These are phyloP conservation scores for Gossypium turneri DNA, from an alignment of 345 rosid genomes.

Conservation along the genomic window DNA sequence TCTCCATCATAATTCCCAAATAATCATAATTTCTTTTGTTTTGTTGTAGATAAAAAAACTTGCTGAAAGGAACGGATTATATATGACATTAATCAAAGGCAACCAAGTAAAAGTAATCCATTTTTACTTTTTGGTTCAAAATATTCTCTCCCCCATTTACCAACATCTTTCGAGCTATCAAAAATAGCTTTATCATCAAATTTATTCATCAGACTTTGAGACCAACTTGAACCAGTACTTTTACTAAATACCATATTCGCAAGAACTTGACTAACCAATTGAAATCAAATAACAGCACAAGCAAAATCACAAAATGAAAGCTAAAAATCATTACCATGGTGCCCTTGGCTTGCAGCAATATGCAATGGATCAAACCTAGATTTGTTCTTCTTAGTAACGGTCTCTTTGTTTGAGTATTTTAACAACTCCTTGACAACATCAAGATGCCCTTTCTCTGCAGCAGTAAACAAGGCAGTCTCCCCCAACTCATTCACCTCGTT, in stretches of 20 bases:
- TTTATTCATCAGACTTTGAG: background rate
- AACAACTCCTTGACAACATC: conserved; percentile 84
- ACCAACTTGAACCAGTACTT: background rate
- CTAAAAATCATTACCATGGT: conserved; percentile 56
- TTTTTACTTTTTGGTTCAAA: background rate
- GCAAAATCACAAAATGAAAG: background rate
- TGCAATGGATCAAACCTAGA: conserved; percentile 84
- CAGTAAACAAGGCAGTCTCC: conserved; percentile 81
- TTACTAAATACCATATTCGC: background rate
- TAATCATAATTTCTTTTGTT: background rate
- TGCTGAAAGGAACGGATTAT: background rate
- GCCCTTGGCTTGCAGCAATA: conserved; percentile 80
- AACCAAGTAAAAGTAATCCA: background rate
- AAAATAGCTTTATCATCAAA: background rate
- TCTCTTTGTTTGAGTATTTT: conserved; percentile 73
- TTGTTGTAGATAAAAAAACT: background rate
- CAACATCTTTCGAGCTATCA: background rate
- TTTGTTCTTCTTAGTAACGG: conserved; percentile 67
- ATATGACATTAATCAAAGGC: background rate
- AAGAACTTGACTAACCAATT: background rate
- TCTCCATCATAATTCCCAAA: background rate
- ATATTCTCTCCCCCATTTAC: background rate
- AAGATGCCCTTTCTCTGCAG: conserved; percentile 88
- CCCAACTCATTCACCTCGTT: conserved; percentile 94
- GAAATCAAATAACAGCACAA: background rate